Evolutionary conservation across 2,329 filamentous ascomycete species (phyloP).

Genomic region (Ascochyta rabiei): DNA sequence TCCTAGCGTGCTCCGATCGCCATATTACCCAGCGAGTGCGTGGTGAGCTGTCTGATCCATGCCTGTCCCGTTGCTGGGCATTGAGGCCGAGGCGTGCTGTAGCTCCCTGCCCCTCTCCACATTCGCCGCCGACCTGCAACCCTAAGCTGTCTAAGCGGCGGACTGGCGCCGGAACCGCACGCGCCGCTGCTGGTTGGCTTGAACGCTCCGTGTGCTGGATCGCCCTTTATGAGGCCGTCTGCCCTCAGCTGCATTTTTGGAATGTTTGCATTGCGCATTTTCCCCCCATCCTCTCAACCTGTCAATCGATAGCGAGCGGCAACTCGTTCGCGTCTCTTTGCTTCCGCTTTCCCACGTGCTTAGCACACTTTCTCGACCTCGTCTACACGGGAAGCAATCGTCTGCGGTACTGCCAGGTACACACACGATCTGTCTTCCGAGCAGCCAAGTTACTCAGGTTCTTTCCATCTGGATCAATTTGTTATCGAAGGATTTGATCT

Average conservation of each 20-base stretch:
- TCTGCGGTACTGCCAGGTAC: conserved; percentile 22
- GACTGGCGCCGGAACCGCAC: conserved; percentile 10
- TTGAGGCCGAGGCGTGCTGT: conserved; percentile 15
- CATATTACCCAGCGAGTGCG: conserved; percentile 14
- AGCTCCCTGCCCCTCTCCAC: conserved; percentile 4
- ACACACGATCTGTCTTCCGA: conserved; percentile 17
- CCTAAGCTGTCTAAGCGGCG: conserved; percentile 12
- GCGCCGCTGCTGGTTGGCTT: conserved; percentile 12
- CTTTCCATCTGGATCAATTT: background rate
- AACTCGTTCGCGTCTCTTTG: conserved; percentile 5
- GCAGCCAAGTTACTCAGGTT: background rate
- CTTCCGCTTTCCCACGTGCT: background rate
- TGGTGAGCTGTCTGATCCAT: conserved; percentile 17
- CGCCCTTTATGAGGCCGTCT: conserved; percentile 11
- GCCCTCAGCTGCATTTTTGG: background rate
- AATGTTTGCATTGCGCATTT: background rate
- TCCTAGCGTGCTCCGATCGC: conserved; percentile 27
- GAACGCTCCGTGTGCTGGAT: background rate
- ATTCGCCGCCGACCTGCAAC: conserved; percentile 15
- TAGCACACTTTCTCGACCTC: conserved; percentile 1
- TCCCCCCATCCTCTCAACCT: background rate
- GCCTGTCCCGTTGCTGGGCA: conserved; percentile 7
- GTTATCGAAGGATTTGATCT: conserved; percentile 9
- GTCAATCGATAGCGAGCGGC: conserved; percentile 5
- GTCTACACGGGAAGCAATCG: conserved; percentile 15